Conservation (phyloP, 1,284 basidiomycete genomes). For the Irpex rosettiformis region DNA sequence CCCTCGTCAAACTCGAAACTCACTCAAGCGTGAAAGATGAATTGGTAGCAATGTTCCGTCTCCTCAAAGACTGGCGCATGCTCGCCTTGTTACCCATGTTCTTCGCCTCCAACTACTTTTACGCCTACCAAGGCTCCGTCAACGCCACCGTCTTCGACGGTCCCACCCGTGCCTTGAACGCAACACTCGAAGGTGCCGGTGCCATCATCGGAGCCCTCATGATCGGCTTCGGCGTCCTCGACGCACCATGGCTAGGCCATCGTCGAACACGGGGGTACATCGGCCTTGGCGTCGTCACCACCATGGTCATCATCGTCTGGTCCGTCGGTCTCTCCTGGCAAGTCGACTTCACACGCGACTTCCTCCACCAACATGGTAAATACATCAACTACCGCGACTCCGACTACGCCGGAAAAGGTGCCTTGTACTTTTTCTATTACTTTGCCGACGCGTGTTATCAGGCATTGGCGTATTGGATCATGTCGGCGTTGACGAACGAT, state of each 20-base stretch:
- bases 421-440: slow-evolving; percentile 40
- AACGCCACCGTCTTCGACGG: slow-evolving; percentile 36
- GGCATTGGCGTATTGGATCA: slow-evolving; percentile 40
- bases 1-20: slow-evolving; percentile 34
- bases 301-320: slow-evolving; percentile 35
- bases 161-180: slow-evolving; percentile 39
- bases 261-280: slow-evolving; percentile 39
- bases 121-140: slow-evolving; percentile 40
- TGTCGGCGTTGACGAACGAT: slow-evolving; percentile 42
- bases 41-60: slow-evolving; percentile 29
- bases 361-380: slow-evolving; percentile 13
- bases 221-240: slow-evolving; percentile 39
- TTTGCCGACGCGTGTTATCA: slow-evolving; percentile 37
- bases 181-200: slow-evolving; percentile 36
- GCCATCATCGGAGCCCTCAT: slow-evolving; percentile 39
- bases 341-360: slow-evolving; percentile 30
- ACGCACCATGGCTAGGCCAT: slow-evolving; percentile 28
- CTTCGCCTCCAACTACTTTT: slow-evolving; percentile 39
- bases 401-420: slow-evolving; percentile 31
- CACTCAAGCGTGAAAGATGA: slow-evolving; percentile 33
- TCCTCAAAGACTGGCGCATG: slow-evolving; percentile 38
- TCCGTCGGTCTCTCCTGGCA: slow-evolving; percentile 34
- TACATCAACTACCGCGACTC: slow-evolving; percentile 33
- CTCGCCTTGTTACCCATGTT: slow-evolving; percentile 39
- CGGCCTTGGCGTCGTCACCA: slow-evolving; percentile 33